A percentile compares a stretch with the other conserved stretches of the same genome.
These are phyloP conservation scores for Fraxinus angustifolia DNA, from an alignment of 305 asterid species.

Conservation along the genomic window DNA sequence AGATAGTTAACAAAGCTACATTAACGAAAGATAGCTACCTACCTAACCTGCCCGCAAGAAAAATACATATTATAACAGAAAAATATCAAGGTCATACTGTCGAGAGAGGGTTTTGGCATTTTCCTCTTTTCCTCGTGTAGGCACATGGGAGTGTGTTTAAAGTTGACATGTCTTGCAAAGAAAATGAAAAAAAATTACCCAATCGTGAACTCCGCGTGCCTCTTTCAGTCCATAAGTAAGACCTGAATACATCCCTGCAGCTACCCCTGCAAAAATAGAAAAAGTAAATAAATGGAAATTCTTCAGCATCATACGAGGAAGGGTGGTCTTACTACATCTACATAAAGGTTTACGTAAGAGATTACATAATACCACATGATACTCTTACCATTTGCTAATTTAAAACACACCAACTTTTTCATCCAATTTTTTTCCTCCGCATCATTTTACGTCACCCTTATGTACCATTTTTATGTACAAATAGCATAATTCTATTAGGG, in stretches of 20 bases:
- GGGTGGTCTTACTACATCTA: neutral
- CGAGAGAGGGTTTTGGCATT: neutral
- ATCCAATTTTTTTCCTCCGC: neutral
- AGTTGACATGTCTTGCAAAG: neutral
- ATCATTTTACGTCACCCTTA: neutral
- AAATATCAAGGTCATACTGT: neutral
- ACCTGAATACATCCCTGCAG: slow-evolving; percentile 93
- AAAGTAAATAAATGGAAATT: neutral
- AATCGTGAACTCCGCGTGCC: slow-evolving; percentile 83
- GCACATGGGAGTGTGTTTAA: neutral
- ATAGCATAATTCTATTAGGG: neutral
- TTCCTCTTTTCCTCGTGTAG: neutral
- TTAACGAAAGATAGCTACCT: neutral
- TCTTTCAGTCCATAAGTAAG: slow-evolving; percentile 86
- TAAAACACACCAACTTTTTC: no score
- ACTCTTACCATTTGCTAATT: neutral
- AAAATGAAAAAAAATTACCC: slow-evolving; percentile 41
- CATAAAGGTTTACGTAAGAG: no score
- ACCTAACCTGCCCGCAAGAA: neutral
- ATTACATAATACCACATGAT: neutral
- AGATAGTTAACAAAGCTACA: neutral
- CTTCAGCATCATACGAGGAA: neutral
- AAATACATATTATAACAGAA: neutral
- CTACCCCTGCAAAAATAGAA: slow-evolving; percentile 49
- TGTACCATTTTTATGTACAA: neutral